Evolutionary conservation across 116 monocot species (phyloP), one percentile per base, ranked within the genome.

Genomic region (Posidonia oceanica): DNA sequence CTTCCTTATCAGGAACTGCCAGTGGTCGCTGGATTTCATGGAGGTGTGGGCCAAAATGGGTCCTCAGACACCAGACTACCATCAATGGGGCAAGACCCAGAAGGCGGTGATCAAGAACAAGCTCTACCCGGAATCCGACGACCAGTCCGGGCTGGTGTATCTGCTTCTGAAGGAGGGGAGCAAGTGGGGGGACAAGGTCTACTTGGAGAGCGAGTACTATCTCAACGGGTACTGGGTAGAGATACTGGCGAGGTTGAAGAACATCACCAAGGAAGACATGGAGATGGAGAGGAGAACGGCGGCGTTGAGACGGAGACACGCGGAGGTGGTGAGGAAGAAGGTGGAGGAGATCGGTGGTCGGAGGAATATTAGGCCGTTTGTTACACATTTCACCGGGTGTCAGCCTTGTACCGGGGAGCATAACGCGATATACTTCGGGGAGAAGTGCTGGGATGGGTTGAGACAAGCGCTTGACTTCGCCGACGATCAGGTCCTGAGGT

Each of bases 1-100:
- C 1, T 91, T 95, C 72, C 84, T 95, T 39, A 86, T 95, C 64
- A 81, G 95, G 40, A 95, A 95, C 81, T 91, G 91, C 70, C 95
- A 95, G 83, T 95, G 95, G 95, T 86, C 95, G 4, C 59, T 95
- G 66, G 95, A 95, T 42, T 83, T 95, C 78, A 82, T 95, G 79
- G 82, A 71, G 42, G 76, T 51, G 10, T 91, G 91, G 95, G 88
- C 91, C 16, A 23, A 59, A 17, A 83, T 85, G 83, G 95, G 95
- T 3, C 95, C 95, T 7, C 80, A 80, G 29, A 75, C 82, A 2
- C 78, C 84, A 20, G 76, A 88, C 22, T 95, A 95, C 61, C 76
- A 69, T 0, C 17, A 21, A 4, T 95, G 95, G 95, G 91, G 95
- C 0, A 64, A 74, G 38, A 72, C 61, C 8, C 84, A 77, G 21